A percentile compares a stretch with the other conserved stretches of the same genome.
Evolutionary conservation across 108 stramenopile species (phyloP).

Genomic region (Fistulifera pelliculosa): DNA sequence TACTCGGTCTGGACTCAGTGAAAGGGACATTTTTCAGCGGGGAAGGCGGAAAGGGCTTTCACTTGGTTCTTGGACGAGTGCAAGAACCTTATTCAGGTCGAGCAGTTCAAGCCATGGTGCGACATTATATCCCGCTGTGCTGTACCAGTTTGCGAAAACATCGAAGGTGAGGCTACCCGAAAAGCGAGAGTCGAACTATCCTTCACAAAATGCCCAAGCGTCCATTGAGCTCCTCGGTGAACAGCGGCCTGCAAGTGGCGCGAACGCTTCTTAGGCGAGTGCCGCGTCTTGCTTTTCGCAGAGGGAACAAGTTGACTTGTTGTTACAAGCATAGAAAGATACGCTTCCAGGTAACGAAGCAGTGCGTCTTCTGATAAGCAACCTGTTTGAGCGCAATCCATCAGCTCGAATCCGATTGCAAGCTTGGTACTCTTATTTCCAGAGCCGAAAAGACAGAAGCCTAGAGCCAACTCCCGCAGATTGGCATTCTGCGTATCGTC

Average conservation of each 20-base stretch:
- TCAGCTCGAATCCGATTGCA: slow-evolving; percentile 61
- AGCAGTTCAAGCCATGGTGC: slow-evolving; percentile 90
- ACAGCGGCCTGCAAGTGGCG: slow-evolving; percentile 57
- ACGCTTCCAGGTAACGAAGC: slow-evolving; percentile 61
- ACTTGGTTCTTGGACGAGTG: slow-evolving; percentile 40
- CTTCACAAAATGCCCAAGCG: slow-evolving; percentile 59
- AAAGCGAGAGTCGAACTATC: slow-evolving; percentile 3
- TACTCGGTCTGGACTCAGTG: slow-evolving; percentile 3
- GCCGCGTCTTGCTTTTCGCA: slow-evolving; percentile 14
- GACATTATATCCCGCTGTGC: slow-evolving; percentile 72
- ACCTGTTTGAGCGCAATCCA: slow-evolving; percentile 40
- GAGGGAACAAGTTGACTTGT: slow-evolving; percentile 48
- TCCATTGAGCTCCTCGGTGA: slow-evolving; percentile 78
- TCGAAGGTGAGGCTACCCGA: slow-evolving; percentile 61
- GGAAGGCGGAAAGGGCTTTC: slow-evolving; percentile 12
- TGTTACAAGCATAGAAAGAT: slow-evolving; percentile 75
- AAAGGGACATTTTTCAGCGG: neutral
- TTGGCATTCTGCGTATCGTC: slow-evolving; percentile 6
- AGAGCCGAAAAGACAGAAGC: slow-evolving; percentile 74
- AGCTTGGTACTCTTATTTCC: slow-evolving; percentile 84
- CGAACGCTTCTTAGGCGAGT: slow-evolving; percentile 24
- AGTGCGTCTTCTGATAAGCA: slow-evolving; percentile 57
- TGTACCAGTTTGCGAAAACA: slow-evolving; percentile 86
- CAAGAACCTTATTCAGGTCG: slow-evolving; percentile 74
- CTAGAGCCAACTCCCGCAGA: slow-evolving; percentile 69